Evolutionary conservation across 768 basidiomycete species (phyloP).

Genomic region (Kwoniella pini): DNA sequence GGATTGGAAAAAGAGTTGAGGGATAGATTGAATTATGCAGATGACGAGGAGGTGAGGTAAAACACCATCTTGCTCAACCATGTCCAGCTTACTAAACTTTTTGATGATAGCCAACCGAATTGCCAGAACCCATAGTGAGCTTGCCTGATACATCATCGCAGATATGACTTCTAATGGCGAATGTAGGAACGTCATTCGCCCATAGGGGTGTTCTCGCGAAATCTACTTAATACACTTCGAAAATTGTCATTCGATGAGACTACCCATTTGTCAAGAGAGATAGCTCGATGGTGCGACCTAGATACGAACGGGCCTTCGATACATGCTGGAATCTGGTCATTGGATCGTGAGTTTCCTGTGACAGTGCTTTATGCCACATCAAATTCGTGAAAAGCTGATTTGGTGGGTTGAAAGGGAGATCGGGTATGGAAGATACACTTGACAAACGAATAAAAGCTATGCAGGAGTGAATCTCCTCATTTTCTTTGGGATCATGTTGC

Average conservation of each 20-base stretch:
- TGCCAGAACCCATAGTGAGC: slow-evolving; percentile 41
- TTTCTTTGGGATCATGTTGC: too few species aligned
- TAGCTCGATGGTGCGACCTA: slow-evolving; percentile 32
- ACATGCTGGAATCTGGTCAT: slow-evolving; percentile 10
- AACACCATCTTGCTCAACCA: too few species aligned
- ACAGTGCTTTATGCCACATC: background rate
- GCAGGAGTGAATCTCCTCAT: slow-evolving; percentile 32
- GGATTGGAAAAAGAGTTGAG: slow-evolving; percentile 34
- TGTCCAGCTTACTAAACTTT: too few species aligned
- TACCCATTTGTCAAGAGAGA: slow-evolving; percentile 32
- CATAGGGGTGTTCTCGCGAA: slow-evolving; percentile 44
- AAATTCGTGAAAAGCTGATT: background rate
- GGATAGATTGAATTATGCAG: slow-evolving; percentile 25
- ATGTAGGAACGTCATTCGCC: slow-evolving; percentile 41
- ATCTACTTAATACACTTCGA: slow-evolving; percentile 30
- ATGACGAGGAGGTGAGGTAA: slow-evolving; percentile 27
- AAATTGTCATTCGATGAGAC: slow-evolving; percentile 48
- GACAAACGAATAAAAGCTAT: slow-evolving; percentile 44
- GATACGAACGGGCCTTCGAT: slow-evolving; percentile 9
- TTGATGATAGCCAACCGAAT: slow-evolving; percentile 23
- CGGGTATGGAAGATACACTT: slow-evolving; percentile 44
- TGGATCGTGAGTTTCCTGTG: slow-evolving; percentile 20
- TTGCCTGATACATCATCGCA: background rate
- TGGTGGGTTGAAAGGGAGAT: slow-evolving; percentile 20
- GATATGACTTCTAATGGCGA: background rate